These are phyloP conservation scores for Oxytropis ochrocephala DNA, from an alignment of 306 rosid genomes.

Conservation along the genomic window DNA sequence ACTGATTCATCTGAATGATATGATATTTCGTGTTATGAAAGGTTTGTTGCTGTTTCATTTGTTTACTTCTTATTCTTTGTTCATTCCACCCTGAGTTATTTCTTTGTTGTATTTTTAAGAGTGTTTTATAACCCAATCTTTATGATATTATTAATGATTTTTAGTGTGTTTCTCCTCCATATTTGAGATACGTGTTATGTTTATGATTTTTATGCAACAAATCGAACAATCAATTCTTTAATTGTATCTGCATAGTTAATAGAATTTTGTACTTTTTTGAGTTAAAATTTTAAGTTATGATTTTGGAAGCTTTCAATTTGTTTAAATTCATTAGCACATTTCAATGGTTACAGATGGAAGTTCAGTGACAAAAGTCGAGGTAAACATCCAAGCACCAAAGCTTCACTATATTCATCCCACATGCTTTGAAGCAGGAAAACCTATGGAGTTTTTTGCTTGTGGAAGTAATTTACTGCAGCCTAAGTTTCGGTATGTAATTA, in stretches of 20 bases:
- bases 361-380: constrained; percentile 51
- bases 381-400: constrained; percentile 59
- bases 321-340: constrained; percentile 14
- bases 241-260: neutral
- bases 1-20: constrained; percentile 64
- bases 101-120: neutral
- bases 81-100: neutral
- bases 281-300: neutral
- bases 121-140: neutral
- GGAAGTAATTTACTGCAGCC: constrained; percentile 84
- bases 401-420: constrained; percentile 88
- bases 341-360: constrained; percentile 48
- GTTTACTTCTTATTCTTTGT: neutral
- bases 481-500: constrained; percentile 63
- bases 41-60: constrained; percentile 43
- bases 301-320: constrained; percentile 12
- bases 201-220: neutral
- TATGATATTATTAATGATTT: neutral
- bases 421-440: constrained; percentile 93
- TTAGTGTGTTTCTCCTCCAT: neutral
- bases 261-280: neutral
- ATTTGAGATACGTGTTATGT: neutral
- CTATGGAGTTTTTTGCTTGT: constrained; percentile 91
- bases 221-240: neutral
- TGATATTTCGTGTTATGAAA: constrained; percentile 54